Evolutionary conservation across 2,329 filamentous ascomycete genomes (phyloP).

Genomic region (Diaporthe amygdali): DNA sequence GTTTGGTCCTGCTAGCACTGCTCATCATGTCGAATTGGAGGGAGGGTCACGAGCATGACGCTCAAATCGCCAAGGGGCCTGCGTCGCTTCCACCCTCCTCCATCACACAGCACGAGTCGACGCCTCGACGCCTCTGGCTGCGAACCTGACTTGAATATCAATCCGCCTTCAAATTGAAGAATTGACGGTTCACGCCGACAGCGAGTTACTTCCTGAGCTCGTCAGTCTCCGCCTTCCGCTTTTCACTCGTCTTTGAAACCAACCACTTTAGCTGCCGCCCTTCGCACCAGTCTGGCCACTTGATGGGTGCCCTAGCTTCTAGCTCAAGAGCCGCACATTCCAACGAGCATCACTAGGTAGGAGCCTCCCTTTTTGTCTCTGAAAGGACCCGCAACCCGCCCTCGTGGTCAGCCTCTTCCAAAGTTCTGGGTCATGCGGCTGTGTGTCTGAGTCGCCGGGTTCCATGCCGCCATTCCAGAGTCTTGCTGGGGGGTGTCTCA

Average conservation of each 20-base stretch:
- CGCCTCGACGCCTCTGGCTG: not conserved
- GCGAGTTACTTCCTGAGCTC: not conserved
- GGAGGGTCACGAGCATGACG: not conserved
- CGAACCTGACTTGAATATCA: not conserved
- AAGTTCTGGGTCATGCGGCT: not conserved
- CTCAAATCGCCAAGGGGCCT: not conserved
- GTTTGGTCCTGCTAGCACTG: not conserved
- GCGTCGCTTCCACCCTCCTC: slow-evolving; percentile 6
- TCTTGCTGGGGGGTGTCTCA: slow-evolving; percentile 6
- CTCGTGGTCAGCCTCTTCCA: not conserved
- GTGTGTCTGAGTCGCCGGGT: not conserved
- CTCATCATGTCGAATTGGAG: not conserved
- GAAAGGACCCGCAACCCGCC: not conserved
- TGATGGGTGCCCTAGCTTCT: slow-evolving; percentile 1
- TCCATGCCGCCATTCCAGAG: slow-evolving; percentile 15
- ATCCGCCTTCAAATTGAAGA: not conserved
- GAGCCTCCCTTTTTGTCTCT: not conserved
- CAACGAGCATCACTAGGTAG: not conserved
- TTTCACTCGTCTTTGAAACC: not conserved
- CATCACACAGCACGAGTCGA: slow-evolving; percentile 1
- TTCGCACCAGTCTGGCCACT: not conserved
- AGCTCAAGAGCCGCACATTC: slow-evolving; percentile 7
- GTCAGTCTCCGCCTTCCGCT: not conserved
- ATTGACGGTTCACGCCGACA: not conserved
- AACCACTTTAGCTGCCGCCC: not conserved